Percentiles rank a stretch among this genome's conserved stretches.
Conservation (phyloP, 139 green algal genomes). For the Chlamydomonas sphaeroides region DNA sequence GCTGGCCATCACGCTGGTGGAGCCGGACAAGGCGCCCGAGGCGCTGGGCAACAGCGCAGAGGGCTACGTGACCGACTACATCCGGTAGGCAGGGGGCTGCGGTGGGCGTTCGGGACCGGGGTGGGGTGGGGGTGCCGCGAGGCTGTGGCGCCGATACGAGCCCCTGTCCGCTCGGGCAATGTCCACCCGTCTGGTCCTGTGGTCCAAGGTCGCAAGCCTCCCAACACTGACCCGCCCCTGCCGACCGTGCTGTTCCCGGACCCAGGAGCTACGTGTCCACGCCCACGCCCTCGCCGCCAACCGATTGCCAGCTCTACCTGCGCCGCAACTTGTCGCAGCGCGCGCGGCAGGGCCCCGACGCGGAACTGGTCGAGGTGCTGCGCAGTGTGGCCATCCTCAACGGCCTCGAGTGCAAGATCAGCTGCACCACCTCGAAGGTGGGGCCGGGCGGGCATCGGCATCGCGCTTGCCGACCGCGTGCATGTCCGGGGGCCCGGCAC, state of each 20-base stretch:
- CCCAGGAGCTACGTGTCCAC: conserved; percentile 59
- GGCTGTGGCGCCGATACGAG: too few relatives aligned
- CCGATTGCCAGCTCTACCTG: conserved; percentile 58
- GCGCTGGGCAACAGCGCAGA: conserved; percentile 52
- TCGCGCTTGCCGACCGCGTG: too few relatives aligned
- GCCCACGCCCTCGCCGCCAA: conserved; percentile 29
- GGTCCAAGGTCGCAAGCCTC: too few relatives aligned
- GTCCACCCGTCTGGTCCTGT: too few relatives aligned
- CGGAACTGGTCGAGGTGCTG: conserved; percentile 46
- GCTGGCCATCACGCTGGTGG: conserved; percentile 72
- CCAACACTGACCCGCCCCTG: too few relatives aligned
- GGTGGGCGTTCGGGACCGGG: too few relatives aligned
- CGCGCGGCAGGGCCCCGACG: background rate
- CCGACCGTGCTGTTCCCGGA: too few relatives aligned
- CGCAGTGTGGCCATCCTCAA: conserved; percentile 71
- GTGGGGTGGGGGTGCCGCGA: too few relatives aligned
- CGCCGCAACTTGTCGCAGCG: conserved; percentile 59
- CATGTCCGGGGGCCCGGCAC: too few relatives aligned
- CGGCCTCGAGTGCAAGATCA: conserved; percentile 96
- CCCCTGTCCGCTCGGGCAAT: too few relatives aligned
- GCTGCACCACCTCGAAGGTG: conserved; percentile 74
- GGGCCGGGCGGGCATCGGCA: background rate
- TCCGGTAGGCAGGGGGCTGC: too few relatives aligned
- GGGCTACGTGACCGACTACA: conserved; percentile 79
- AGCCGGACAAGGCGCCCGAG: conserved; percentile 71